Percentiles rank a stretch among this genome's conserved stretches.
Conservation (phyloP, 441 rosid species). For the Aquilaria agallochum region DNA sequence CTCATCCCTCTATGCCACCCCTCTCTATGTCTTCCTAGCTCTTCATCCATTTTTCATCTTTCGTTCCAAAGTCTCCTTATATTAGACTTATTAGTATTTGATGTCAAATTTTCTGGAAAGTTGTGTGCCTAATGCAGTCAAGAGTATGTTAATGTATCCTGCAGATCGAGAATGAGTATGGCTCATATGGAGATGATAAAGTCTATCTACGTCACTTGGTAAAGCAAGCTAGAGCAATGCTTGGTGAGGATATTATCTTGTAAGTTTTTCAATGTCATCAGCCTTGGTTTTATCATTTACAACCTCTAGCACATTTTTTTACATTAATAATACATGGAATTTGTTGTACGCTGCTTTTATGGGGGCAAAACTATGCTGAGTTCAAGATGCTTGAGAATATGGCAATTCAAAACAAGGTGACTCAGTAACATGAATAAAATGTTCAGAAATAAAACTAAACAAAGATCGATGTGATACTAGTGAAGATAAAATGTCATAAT, state of each 20-base stretch:
- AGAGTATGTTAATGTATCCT: neutral
- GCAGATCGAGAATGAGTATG: constrained; percentile 97
- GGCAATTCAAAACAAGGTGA: too few species aligned
- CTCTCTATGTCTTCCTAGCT: too few species aligned
- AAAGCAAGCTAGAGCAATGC: constrained; percentile 53
- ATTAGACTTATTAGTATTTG: neutral
- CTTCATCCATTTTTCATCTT: too few species aligned
- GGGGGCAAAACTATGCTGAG: too few species aligned
- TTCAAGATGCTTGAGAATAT: too few species aligned
- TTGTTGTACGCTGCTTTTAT: too few species aligned
- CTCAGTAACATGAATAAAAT: too few species aligned
- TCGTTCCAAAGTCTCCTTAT: too few species aligned
- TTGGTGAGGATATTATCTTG: constrained; percentile 67
- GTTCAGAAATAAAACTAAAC: too few species aligned
- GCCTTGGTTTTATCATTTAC: constrained; percentile 8
- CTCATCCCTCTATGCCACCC: too few species aligned
- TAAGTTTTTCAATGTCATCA: constrained; percentile 33
- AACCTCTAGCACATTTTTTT: neutral
- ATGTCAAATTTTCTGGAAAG: constrained; percentile 14
- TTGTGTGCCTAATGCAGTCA: constrained; percentile 5
- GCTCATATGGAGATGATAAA: constrained; percentile 93
- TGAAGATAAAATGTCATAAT: neutral
- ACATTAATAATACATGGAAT: too few species aligned
- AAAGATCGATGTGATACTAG: too few species aligned
- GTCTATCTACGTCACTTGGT: constrained; percentile 73